These are phyloP conservation scores for Penicillium crystallinum DNA, from an alignment of 495 filamentous ascomycete genomes.

Conservation along the genomic window DNA sequence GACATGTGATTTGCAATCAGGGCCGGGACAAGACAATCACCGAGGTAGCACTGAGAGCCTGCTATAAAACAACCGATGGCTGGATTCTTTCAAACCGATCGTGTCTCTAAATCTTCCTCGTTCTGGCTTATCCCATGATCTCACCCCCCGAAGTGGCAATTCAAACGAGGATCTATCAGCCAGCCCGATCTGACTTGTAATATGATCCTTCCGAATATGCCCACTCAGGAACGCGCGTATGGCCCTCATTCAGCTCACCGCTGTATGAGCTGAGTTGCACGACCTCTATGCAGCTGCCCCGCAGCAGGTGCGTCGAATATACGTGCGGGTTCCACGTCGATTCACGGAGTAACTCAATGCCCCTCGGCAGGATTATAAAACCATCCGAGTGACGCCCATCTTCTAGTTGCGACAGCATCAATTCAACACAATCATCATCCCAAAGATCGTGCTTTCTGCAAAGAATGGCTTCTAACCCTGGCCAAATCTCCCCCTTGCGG, in stretches of 20 bases:
- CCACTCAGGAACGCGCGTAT: neutral
- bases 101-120: neutral
- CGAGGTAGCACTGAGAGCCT: neutral
- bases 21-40: neutral
- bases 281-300: neutral
- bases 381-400: neutral
- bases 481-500: slow-evolving; percentile 27
- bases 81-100: neutral
- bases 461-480: slow-evolving; percentile 9
- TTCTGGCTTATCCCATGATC: neutral
- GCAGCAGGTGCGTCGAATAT: neutral
- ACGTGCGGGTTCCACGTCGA: neutral
- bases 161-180: neutral
- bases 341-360: neutral
- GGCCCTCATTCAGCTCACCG: neutral
- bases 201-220: neutral
- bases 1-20: neutral
- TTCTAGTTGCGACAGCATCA: neutral
- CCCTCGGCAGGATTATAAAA: neutral
- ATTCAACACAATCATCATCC: neutral
- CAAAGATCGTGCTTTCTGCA: no score
- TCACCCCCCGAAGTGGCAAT: neutral
- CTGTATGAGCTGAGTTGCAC: neutral
- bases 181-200: neutral
- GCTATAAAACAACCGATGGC: neutral